phyloP scores from a whole-genome alignment of 129 eudicot genomes.

The Chrysanthemum seticuspe region DNA sequence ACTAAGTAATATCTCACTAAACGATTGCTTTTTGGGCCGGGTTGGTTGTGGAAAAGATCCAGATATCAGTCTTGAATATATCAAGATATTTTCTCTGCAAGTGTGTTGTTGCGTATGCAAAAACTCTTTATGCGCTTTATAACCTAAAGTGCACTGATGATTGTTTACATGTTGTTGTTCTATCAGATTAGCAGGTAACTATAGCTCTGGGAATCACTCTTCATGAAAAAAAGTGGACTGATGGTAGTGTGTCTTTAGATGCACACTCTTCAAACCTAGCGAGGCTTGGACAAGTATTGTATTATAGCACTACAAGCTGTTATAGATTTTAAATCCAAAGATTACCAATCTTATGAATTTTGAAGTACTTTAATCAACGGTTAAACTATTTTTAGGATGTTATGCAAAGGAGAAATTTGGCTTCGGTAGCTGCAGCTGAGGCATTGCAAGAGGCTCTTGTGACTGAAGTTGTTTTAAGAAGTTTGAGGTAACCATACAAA shows the following conservation, averaged over 20 bases:
- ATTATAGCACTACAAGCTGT: not conserved
- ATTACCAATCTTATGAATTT: not conserved
- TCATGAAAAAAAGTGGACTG: constrained; percentile 99
- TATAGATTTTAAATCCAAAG: not conserved
- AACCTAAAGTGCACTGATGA: no score
- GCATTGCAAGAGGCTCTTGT: constrained; percentile 92
- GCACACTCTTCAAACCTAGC: constrained; percentile 61
- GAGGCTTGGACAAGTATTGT: constrained; percentile 77
- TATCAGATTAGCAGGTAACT: constrained; percentile 20
- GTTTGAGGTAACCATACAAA: constrained; percentile 62
- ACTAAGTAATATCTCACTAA: constrained; percentile 67
- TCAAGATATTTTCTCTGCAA: no score
- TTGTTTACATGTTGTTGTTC: no score
- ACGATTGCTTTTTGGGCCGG: constrained; percentile 61
- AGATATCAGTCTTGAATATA: constrained; percentile 50
- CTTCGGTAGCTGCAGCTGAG: constrained; percentile 97
- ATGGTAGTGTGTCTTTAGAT: constrained; percentile 86
- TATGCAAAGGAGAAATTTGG: constrained; percentile 71
- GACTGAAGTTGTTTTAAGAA: constrained; percentile 78
- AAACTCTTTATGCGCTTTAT: no score
- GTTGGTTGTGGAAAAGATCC: constrained; percentile 49
- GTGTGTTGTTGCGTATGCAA: no score
- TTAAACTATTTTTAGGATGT: constrained; percentile 59
- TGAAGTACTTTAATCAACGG: constrained; percentile 7
- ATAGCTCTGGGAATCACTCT: constrained; percentile 66